A percentile compares a stretch with the other conserved stretches of the same genome.
These are phyloP conservation scores for Ustilago shanxiensis DNA, from an alignment of 1,284 basidiomycete genomes.

Conservation along the genomic window DNA sequence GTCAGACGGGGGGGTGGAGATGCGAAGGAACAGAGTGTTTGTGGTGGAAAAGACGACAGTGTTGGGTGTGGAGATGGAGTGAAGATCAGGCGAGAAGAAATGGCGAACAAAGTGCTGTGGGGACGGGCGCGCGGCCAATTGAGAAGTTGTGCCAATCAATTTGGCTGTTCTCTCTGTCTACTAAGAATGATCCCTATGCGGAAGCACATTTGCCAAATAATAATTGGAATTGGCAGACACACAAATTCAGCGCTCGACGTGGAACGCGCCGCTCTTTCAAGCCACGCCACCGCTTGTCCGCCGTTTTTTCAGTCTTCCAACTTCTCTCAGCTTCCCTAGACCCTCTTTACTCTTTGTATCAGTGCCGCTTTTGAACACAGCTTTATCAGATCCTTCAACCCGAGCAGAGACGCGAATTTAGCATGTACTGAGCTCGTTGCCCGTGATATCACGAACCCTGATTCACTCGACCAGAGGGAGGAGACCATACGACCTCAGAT, in stretches of 20 bases:
- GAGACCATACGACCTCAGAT: too few species aligned
- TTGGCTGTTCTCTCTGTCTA: not conserved
- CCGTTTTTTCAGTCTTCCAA: conserved; percentile 17
- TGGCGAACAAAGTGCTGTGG: not conserved
- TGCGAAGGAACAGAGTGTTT: not conserved
- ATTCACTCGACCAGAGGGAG: too few species aligned
- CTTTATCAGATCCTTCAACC: too few species aligned
- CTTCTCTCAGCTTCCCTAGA: conserved; percentile 31
- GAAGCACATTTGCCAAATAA: conserved; percentile 25
- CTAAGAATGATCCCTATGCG: conserved; percentile 10
- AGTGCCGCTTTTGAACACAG: not conserved
- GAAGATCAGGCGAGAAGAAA: not conserved
- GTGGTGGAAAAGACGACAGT: not conserved
- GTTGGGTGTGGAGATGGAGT: not conserved
- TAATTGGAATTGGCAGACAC: not conserved
- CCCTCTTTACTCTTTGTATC: not conserved
- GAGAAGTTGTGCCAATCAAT: too few species aligned
- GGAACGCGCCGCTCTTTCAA: conserved; percentile 4
- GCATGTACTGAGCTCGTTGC: too few species aligned
- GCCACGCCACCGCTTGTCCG: not conserved
- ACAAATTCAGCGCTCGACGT: conserved; percentile 14
- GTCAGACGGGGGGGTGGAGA: conserved; percentile 11
- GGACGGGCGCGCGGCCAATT: not conserved
- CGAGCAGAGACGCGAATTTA: too few species aligned
- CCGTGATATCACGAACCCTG: too few species aligned